Conservation (phyloP, 2,329 filamentous ascomycete species). For the Pestalotiopsis sp. region DNA sequence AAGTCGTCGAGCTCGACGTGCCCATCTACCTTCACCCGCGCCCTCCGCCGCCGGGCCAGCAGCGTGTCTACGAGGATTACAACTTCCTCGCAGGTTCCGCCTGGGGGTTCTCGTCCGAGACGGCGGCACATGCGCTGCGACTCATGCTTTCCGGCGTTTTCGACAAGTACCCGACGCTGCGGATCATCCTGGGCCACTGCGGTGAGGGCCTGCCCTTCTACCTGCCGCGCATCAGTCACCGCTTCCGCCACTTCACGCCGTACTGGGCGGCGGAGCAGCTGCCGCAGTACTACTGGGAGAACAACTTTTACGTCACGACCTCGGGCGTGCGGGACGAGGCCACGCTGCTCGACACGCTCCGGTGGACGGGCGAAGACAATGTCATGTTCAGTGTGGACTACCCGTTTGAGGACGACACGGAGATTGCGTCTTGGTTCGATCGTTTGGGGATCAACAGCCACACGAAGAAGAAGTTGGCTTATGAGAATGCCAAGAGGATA, state of each 20-base stretch:
- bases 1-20: conserved; percentile 60
- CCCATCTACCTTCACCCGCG: conserved; percentile 67
- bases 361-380: conserved; percentile 49
- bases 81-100: conserved; percentile 56
- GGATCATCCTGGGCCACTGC: conserved; percentile 49
- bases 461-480: conserved; percentile 1
- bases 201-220: conserved; percentile 53
- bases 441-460: background rate
- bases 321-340: conserved; percentile 52
- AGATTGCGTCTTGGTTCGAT: conserved; percentile 1
- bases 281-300: conserved; percentile 53
- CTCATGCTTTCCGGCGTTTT: conserved; percentile 54
- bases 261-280: conserved; percentile 37
- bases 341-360: conserved; percentile 46
- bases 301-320: conserved; percentile 61
- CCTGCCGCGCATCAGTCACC: conserved; percentile 53
- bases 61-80: conserved; percentile 49
- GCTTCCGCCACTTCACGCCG: conserved; percentile 59
- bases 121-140: conserved; percentile 58
- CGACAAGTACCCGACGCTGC: conserved; percentile 46
- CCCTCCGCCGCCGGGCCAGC: conserved; percentile 58
- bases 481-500: conserved; percentile 2
- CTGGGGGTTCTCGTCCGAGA: conserved; percentile 59
- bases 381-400: conserved; percentile 57
- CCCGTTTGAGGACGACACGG: conserved; percentile 34